Base-by-base conservation (phyloP, 805 yeast species). In the Ogataea philodendri region DNA sequence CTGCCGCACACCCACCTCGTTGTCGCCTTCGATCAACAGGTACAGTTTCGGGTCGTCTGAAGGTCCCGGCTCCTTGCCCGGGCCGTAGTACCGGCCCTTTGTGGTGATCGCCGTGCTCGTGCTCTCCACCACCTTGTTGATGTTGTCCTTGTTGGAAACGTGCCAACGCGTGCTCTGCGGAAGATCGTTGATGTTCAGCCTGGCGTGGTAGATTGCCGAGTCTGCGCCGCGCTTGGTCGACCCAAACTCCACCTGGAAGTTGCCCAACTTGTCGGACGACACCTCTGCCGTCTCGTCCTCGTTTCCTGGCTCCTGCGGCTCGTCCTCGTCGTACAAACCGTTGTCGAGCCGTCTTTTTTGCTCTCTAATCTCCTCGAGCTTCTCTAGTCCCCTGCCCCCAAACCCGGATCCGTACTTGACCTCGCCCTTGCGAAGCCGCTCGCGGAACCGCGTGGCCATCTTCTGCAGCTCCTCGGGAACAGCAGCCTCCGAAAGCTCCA, bases 321-420 rank as follows among this genome's bases (percentile, higher is more conserved):
- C 38, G n/a, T 45, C 45, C 5, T 46, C 55, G 14, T 72, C 77
- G 49, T 65, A 73, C 7, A 73, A 65, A 39, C 63, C 64, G 35
- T 75, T 61, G 48, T 81, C 82, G 19, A 70, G 39, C 36, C 65
- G 65, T 41, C 74, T 64, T 29, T 71, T 66, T 30, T 67, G 67
- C 26, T 73, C 72, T 39, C 93, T 62, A 6, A 69, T 57, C 41
- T 77, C 76, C 41, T 85, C 89, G 26, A 89, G 63, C 44, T 81
- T 82, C 27, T 81, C 90, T 34, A 89, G 67, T 2, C 97, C 97
- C 47, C 84, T 81, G 14, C 98, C 98, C 3, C 96, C 95, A 64
- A 88, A 93, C 0, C 98, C 98, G 36, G 77, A 74, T 16, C 75
- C 71, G 39, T 74, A 68, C 48, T 70, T 74, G 21, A 65, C 75